These are phyloP conservation scores for Dendrostoma leiphaemia DNA, from an alignment of 2,329 filamentous ascomycete species.

Conservation along the genomic window DNA sequence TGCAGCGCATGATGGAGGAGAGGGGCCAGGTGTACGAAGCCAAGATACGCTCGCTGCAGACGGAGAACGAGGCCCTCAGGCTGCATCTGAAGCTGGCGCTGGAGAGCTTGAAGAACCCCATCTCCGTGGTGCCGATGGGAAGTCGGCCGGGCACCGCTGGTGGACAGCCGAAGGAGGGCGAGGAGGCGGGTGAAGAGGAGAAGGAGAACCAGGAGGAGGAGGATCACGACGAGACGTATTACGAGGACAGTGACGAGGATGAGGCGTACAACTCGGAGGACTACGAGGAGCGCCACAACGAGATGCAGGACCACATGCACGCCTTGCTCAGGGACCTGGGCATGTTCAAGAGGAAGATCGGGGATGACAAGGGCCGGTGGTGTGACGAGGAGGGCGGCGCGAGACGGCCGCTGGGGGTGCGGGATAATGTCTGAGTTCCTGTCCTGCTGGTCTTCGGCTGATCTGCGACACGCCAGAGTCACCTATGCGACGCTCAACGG, in stretches of 20 bases:
- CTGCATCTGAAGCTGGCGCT: constrained; percentile 86
- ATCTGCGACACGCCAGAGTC: constrained; percentile 4
- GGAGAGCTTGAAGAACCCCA: constrained; percentile 86
- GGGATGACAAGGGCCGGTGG: constrained; percentile 74
- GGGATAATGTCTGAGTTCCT: constrained; percentile 35
- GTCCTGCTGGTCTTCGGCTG: background rate
- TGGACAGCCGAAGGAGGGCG: constrained; percentile 22
- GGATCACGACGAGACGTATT: constrained; percentile 33
- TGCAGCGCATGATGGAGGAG: constrained; percentile 97
- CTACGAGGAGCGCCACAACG: constrained; percentile 52
- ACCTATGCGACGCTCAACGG: background rate
- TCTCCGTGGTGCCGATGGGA: constrained; percentile 56
- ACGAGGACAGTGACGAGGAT: constrained; percentile 58
- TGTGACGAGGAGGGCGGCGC: constrained; percentile 58
- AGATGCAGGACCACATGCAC: constrained; percentile 83
- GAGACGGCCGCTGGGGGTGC: constrained; percentile 45
- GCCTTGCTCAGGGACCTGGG: constrained; percentile 77
- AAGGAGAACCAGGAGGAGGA: constrained; percentile 17
- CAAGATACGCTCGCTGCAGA: constrained; percentile 87
- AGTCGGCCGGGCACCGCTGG: constrained; percentile 30
- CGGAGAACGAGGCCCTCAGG: constrained; percentile 85
- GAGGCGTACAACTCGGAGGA: constrained; percentile 50
- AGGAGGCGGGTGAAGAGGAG: constrained; percentile 13
- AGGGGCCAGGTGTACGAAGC: constrained; percentile 84
- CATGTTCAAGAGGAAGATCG: constrained; percentile 81